These are phyloP conservation scores for Eucalyptus decipiens DNA, from an alignment of 345 rosid genomes.

Conservation along the genomic window DNA sequence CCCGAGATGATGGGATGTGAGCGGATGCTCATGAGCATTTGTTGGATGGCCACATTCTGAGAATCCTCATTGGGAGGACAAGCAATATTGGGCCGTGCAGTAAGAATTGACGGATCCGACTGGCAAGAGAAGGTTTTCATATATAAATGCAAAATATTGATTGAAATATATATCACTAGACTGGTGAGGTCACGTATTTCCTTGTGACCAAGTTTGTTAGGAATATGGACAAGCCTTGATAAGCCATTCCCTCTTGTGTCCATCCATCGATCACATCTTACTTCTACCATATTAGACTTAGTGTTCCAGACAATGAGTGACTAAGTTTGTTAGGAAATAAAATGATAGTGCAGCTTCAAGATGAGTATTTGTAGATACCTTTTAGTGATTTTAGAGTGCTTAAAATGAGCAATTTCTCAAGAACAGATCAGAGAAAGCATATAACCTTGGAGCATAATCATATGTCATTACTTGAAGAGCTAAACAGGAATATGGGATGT, in stretches of 20 bases:
- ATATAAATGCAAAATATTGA: background rate
- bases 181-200: background rate
- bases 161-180: background rate
- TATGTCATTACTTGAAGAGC: background rate
- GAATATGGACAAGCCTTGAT: background rate
- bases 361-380: background rate
- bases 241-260: background rate
- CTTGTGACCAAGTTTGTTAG: background rate
- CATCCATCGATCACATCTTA: background rate
- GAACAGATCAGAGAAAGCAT: background rate
- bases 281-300: background rate
- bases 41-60: background rate
- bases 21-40: background rate
- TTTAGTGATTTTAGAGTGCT: background rate
- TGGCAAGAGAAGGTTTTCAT: background rate
- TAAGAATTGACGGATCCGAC: accelerated
- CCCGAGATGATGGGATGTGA: background rate
- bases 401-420: background rate
- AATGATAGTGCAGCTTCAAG: background rate
- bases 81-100: background rate
- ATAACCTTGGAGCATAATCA: background rate
- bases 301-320: background rate
- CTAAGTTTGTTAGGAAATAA: background rate
- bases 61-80: background rate
- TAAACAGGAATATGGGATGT: background rate